Evolutionary conservation across 2,329 filamentous ascomycete genomes (phyloP), one percentile per base, ranked within the genome.

Genomic region (Hansfordia pulvinata): DNA sequence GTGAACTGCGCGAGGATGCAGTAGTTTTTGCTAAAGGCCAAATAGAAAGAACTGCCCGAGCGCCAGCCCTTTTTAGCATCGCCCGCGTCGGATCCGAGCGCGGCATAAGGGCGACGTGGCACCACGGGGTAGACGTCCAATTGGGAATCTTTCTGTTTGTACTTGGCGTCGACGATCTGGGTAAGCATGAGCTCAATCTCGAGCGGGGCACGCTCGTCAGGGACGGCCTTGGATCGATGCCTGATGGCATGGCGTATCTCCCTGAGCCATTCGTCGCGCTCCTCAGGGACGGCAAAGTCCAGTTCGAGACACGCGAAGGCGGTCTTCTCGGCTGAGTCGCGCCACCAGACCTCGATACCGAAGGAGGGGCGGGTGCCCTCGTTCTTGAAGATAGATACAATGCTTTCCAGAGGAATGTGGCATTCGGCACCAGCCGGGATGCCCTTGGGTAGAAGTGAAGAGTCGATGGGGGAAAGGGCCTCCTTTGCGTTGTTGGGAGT

Each of bases 271-370:
- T 60, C 54, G 29, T 69, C 60, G 15, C 64, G 53, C 26, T 67
- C 61, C 16, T 56, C 50, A 7, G 60, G 55, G 17, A 61, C 41
- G 25, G 45, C 47, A 38, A 71, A 69, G 39, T 62, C 62, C 19
- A 70, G 44, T 20, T 60, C 57, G 3, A 60, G 46, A 31, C 58
- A 62, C 31, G 50, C 50, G 34, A 64, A 69, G 10, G 54, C 48
- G 20, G 63, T 46, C 9, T 53, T 49, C 3, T 58, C 54, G 30
- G 54, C 49, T 10, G 48, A 42, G 10, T 57, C 57, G 30, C 55
- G 59, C 66, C 66, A 71, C 64, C 65, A 71, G 2, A 70, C 51
- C 38, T 72, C 66, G 26, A 71, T 43, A 5, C 62, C 62, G 23
- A 63, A 65, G 6, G 59, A 56, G 9, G 62, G 56, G 24, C 58